These are phyloP conservation scores for Mesembryanthemum crystallinum DNA, from an alignment of 148 eudicot species.

Conservation along the genomic window DNA sequence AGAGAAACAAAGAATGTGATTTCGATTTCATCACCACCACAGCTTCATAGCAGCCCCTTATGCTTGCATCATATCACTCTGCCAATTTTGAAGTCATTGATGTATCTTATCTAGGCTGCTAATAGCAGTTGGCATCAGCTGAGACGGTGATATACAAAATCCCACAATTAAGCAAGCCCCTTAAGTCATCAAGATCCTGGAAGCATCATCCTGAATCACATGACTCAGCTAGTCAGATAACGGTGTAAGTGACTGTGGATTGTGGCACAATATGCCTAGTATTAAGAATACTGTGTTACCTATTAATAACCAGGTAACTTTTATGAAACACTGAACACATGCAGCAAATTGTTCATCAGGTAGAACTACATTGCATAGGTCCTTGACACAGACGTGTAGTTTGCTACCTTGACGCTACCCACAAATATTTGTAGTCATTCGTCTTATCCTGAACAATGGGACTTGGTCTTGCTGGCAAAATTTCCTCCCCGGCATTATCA, in stretches of 20 bases:
- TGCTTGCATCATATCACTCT: background rate
- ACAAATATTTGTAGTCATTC: background rate
- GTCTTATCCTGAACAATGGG: background rate
- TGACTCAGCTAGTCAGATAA: background rate
- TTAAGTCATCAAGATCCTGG: background rate
- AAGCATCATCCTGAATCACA: background rate
- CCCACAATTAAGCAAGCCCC: background rate
- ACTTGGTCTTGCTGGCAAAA: background rate
- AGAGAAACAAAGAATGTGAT: background rate
- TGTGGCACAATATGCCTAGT: background rate
- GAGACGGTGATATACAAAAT: background rate
- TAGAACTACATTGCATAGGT: background rate
- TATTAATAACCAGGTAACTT: background rate
- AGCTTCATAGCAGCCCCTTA: background rate
- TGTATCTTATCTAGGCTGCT: background rate
- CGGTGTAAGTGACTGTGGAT: background rate
- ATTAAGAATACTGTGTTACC: background rate
- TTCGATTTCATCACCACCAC: background rate
- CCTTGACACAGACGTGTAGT: background rate
- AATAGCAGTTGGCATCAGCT: background rate
- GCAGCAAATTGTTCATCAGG: background rate
- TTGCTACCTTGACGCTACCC: background rate
- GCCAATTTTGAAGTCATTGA: background rate
- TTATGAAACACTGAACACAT: background rate
- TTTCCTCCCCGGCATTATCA: background rate